Percentiles rank a stretch among this genome's conserved stretches.
Evolutionary conservation across 495 filamentous ascomycete genomes (phyloP).

Genomic region (Trichoderma asperelloides): DNA sequence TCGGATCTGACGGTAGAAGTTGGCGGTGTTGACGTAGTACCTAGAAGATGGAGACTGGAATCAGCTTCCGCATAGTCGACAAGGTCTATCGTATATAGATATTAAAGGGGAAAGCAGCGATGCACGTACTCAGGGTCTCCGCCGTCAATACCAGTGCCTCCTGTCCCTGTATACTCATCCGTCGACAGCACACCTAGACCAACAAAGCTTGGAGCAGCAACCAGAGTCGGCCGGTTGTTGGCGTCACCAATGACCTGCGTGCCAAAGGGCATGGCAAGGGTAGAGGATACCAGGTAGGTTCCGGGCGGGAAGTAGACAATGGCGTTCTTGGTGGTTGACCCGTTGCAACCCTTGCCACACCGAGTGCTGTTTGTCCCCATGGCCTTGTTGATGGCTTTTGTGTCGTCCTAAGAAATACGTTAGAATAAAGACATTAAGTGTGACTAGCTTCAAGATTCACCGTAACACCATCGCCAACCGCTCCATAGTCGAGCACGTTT

Average conservation of each 20-base stretch:
- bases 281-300: conserved; percentile 59
- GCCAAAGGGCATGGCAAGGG: conserved; percentile 54
- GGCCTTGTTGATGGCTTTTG: conserved; percentile 73
- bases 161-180: no score
- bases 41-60: no score
- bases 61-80: no score
- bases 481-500: conserved; percentile 51
- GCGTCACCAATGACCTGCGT: conserved; percentile 57
- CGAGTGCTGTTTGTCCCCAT: conserved; percentile 57
- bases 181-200: no score
- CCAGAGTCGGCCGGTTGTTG: conserved; percentile 51
- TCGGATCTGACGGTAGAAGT: conserved; percentile 94
- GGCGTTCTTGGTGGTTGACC: conserved; percentile 65
- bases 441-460: conserved; percentile 36
- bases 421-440: no score
- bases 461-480: no score
- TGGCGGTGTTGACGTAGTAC: conserved; percentile 27
- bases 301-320: conserved; percentile 74
- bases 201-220: conserved; percentile 24
- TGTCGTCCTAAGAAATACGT: conserved; percentile 57
- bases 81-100: no score
- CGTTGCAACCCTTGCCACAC: conserved; percentile 30
- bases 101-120: no score
- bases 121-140: no score
- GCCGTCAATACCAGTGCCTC: no score